These are phyloP conservation scores for Boletus speciosus DNA, from an alignment of 768 basidiomycete species.

Conservation along the genomic window DNA sequence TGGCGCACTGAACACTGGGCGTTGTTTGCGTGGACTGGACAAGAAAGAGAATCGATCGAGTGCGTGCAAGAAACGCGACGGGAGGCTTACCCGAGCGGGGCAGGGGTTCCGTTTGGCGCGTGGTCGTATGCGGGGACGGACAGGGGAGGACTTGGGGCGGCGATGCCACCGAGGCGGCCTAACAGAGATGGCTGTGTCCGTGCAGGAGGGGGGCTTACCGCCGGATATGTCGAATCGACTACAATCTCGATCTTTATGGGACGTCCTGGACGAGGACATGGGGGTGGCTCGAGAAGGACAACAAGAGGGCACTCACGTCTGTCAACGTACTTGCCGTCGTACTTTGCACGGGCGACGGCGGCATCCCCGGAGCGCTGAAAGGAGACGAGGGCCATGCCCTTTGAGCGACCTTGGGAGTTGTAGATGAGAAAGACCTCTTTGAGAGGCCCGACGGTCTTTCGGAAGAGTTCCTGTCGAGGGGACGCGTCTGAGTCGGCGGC, in stretches of 20 bases:
- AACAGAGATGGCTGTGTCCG: constrained; percentile 37
- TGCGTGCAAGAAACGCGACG: not conserved
- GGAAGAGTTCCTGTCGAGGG: constrained; percentile 61
- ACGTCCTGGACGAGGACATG: constrained; percentile 42
- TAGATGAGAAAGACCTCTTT: constrained; percentile 69
- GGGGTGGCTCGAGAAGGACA: not conserved
- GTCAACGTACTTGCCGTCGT: constrained; percentile 75
- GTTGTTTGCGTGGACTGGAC: constrained; percentile 21
- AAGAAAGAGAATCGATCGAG: not conserved
- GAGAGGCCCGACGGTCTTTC: constrained; percentile 71
- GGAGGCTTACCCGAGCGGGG: constrained; percentile 10
- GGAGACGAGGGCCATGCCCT: constrained; percentile 74
- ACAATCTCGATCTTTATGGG: constrained; percentile 66
- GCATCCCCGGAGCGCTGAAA: constrained; percentile 68
- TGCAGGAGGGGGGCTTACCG: constrained; percentile 21
- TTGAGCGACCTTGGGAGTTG: constrained; percentile 71
- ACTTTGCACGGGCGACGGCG: constrained; percentile 57
- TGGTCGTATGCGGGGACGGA: constrained; percentile 10
- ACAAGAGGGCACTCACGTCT: constrained; percentile 36
- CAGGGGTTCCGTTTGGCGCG: constrained; percentile 14
- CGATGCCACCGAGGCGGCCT: constrained; percentile 31
- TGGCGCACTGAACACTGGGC: constrained; percentile 16
- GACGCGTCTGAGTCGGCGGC: constrained; percentile 5
- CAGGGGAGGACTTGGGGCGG: not conserved
- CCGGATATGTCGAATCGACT: constrained; percentile 38